Conservation (phyloP, 2,329 filamentous ascomycete species). For the Alternaria panax region DNA sequence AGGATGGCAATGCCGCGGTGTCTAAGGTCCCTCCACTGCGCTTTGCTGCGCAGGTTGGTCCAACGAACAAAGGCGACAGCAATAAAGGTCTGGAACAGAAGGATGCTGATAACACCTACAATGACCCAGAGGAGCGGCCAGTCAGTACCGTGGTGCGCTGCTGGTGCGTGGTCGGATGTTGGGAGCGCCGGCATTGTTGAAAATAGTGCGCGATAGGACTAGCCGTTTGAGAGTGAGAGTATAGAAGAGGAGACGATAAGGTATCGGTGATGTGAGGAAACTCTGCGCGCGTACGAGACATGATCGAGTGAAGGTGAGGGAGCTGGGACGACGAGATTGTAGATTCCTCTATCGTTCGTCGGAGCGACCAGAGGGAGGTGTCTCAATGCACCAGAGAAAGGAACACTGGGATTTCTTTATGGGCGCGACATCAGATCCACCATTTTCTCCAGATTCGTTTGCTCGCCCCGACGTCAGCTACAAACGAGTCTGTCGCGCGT, state of each 20-base stretch:
- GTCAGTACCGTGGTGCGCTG: background rate
- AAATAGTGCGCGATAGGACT: background rate
- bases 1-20: conserved; percentile 22
- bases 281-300: background rate
- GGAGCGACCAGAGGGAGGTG: background rate
- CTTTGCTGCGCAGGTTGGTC: conserved; percentile 15
- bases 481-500: background rate
- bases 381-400: background rate
- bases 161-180: background rate
- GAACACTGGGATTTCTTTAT: background rate
- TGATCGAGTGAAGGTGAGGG: background rate
- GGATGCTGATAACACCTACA: conserved; percentile 5
- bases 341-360: background rate
- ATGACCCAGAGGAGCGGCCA: conserved; percentile 10
- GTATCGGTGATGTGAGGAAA: background rate
- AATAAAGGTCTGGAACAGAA: conserved; percentile 7
- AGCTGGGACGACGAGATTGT: background rate
- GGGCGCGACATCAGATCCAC: background rate
- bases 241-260: background rate
- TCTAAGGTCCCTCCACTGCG: conserved; percentile 16
- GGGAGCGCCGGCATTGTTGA: conserved; percentile 1
- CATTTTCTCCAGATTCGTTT: background rate
- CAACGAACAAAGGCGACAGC: conserved; percentile 2
- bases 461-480: background rate
- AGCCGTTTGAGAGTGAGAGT: background rate